These are phyloP conservation scores for Phytophthora sp. DNA, from an alignment of 352 stramenopile species.

Conservation along the genomic window DNA sequence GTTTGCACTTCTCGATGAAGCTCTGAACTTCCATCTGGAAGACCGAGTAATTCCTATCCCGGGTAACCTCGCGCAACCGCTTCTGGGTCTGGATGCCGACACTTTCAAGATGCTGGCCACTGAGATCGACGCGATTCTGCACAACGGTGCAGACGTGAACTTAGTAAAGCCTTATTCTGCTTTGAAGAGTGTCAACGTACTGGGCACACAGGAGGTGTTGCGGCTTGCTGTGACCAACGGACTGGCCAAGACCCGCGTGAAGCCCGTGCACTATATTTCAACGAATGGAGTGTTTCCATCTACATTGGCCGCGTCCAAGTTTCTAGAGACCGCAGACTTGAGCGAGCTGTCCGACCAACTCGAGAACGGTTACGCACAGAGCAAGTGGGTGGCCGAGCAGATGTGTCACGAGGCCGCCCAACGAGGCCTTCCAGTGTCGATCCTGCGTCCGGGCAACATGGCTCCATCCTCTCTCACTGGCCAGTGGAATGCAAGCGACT, in stretches of 20 bases:
- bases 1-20: slow-evolving; percentile 58
- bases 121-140: slow-evolving; percentile 91
- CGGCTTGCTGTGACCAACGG: slow-evolving; percentile 86
- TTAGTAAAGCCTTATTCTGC: slow-evolving; percentile 91
- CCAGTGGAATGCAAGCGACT: slow-evolving; percentile 89
- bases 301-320: slow-evolving; percentile 32
- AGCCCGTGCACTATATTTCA: slow-evolving; percentile 90
- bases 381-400: slow-evolving; percentile 93
- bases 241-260: slow-evolving; percentile 78
- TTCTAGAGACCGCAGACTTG: slow-evolving; percentile 63
- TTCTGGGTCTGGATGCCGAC: slow-evolving; percentile 81
- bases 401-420: slow-evolving; percentile 82
- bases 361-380: slow-evolving; percentile 89
- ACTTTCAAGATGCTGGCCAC: slow-evolving; percentile 89
- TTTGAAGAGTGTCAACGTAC: slow-evolving; percentile 89
- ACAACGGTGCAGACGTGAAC: slow-evolving; percentile 93
- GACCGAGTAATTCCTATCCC: slow-evolving; percentile 67
- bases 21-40: slow-evolving; percentile 68
- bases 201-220: slow-evolving; percentile 90
- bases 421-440: slow-evolving; percentile 83
- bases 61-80: slow-evolving; percentile 82
- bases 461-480: slow-evolving; percentile 63
- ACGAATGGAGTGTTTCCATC: slow-evolving; percentile 92
- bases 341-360: slow-evolving; percentile 63
- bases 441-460: slow-evolving; percentile 93